A percentile compares a stretch with the other conserved stretches of the same genome.
These are phyloP conservation scores for Verticillium alfalfae DNA, from an alignment of 2,329 filamentous ascomycete genomes.

Conservation along the genomic window DNA sequence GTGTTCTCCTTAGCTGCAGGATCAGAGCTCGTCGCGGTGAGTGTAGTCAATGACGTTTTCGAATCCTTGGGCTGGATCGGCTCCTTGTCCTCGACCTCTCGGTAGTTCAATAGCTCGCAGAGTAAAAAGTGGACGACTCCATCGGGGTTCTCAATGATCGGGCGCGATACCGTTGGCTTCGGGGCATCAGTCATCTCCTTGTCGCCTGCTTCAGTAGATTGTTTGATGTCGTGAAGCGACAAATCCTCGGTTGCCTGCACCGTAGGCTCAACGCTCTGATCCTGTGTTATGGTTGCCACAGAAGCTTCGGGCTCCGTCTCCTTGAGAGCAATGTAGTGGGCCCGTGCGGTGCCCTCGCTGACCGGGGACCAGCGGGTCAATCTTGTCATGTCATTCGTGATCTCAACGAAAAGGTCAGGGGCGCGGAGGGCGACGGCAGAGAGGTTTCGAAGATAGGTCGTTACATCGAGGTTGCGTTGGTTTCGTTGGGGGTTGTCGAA, in stretches of 20 bases:
- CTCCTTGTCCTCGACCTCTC: constrained; percentile 86
- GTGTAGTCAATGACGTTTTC: constrained; percentile 17
- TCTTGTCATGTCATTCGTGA: constrained; percentile 79
- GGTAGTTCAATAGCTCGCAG: constrained; percentile 85
- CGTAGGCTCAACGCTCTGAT: constrained; percentile 28
- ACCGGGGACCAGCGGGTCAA: constrained; percentile 54
- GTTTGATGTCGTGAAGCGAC: constrained; percentile 49
- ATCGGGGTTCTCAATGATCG: constrained; percentile 85
- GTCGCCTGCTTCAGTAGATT: constrained; percentile 52
- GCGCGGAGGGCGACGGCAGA: constrained; percentile 75
- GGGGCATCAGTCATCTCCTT: constrained; percentile 58
- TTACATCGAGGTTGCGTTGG: constrained; percentile 60
- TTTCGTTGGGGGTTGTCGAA: constrained; percentile 55
- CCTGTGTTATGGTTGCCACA: constrained; percentile 5
- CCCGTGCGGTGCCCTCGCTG: constrained; percentile 23
- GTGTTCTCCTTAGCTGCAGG: neutral
- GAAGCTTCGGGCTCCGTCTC: constrained; percentile 17
- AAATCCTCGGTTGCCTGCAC: constrained; percentile 40
- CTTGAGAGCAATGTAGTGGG: constrained; percentile 35
- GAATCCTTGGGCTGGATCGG: constrained; percentile 37
- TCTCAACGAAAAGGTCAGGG: constrained; percentile 80
- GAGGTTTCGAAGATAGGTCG: constrained; percentile 68
- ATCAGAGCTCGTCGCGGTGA: constrained; percentile 11
- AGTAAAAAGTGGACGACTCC: constrained; percentile 93
- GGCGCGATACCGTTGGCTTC: constrained; percentile 66